Evolutionary conservation across 768 basidiomycete species (phyloP), one percentile per base, ranked within the genome.

Genomic region (Udeniomyces megalosporus): DNA sequence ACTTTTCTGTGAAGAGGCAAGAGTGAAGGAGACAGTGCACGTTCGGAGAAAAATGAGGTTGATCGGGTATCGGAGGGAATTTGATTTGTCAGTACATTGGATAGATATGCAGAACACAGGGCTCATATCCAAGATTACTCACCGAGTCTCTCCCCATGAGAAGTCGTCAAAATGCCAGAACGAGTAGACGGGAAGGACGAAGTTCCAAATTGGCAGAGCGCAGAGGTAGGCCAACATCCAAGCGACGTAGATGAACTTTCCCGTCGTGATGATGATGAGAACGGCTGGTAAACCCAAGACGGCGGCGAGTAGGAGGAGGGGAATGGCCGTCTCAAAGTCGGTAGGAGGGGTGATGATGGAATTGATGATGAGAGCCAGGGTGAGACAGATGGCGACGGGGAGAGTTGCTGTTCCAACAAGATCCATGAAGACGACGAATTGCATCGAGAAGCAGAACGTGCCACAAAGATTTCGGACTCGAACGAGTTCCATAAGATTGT

Each of bases 101-200:
- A 47, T 28, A 20, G 28, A 32, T 34, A 20, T 20, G 20, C 20
- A 28, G 26, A 11, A 14, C 11, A 66, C 29, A 46, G 29, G 10
- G 20, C 34, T 0, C 32, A 15, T 32, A 29, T 32, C 48, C 5
- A 38, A 1, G 4, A 32, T 24, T 2, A 75, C 82, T 59, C 69
- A 88, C 88, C 92, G 83, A 22, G 95, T 99, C 75, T 96, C 90
- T 69, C 95, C 95, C 95, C 95, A 99, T 31, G 89, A 91, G 75
- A 99, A 97, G 75, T 99, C 95, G 67, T 97, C 93, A 73, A 99
- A 96, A 74, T 97, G 92, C 90, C 91, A 95, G 73, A 97, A 97
- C 15, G 92, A 86, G 74, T 99, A 99, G 10, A 95, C 77, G 12
- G 93, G 92, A 3, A 66, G 68, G 46, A 68, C 59, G 49, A 67